Evolutionary conservation across 441 rosid genomes (phyloP).

Genomic region (Eruca vesicaria): DNA sequence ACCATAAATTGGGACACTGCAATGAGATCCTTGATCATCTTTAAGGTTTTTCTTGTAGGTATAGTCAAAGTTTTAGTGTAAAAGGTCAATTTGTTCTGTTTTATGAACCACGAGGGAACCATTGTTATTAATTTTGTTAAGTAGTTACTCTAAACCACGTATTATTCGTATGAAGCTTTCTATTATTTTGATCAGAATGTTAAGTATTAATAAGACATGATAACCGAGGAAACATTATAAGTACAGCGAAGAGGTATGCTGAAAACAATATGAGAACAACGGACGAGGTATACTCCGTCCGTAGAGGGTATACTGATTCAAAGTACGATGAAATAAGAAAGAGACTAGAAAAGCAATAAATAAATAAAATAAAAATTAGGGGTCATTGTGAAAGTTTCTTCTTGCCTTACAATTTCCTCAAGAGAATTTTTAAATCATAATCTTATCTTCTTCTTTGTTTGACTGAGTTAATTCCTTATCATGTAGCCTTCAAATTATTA

Average conservation of each 20-base stretch:
- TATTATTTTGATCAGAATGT: not conserved
- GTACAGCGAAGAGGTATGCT: not conserved
- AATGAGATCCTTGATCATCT: conserved; percentile 9
- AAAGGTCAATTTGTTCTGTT: conserved; percentile 16
- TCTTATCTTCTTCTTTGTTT: not conserved
- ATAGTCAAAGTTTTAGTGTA: not conserved
- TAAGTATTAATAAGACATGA: not conserved
- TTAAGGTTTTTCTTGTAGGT: conserved; percentile 12
- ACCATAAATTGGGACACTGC: too few species aligned
- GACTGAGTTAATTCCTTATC: not conserved
- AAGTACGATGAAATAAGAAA: too few species aligned
- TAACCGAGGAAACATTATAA: not conserved
- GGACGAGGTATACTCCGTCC: too few species aligned
- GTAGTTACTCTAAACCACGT: not conserved
- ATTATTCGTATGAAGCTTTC: not conserved
- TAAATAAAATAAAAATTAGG: not conserved
- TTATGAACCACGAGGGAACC: conserved; percentile 14
- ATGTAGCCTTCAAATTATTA: not conserved
- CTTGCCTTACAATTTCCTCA: not conserved
- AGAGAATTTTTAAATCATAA: not conserved
- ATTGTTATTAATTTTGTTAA: not conserved
- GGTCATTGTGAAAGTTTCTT: not conserved
- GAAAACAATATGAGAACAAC: not conserved
- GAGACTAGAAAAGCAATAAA: not conserved
- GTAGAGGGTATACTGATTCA: too few species aligned